Conservation (phyloP, 169 alveolate species). For the Plasmodium knowlesi region DNA sequence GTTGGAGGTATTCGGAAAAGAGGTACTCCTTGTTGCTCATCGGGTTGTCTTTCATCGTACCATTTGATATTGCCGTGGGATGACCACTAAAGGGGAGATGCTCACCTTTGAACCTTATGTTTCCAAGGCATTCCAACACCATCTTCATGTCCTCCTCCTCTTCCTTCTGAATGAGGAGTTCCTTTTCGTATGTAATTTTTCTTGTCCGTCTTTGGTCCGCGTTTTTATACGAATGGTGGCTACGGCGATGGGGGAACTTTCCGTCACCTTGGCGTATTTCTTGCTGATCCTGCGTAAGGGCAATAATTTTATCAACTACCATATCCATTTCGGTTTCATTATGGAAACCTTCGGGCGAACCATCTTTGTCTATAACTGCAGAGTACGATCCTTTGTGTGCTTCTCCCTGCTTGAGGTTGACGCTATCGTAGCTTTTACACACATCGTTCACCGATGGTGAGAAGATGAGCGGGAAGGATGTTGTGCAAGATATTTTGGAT, state of each 20-base stretch:
- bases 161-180: slow-evolving; percentile 40
- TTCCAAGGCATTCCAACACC: slow-evolving; percentile 70
- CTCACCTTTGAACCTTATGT: slow-evolving; percentile 31
- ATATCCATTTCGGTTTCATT: not conserved
- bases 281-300: not conserved
- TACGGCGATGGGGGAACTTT: not conserved
- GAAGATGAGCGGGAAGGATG: not conserved
- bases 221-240: not conserved
- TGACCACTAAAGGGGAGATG: not conserved
- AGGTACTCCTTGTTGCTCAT: not conserved
- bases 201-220: not conserved
- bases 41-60: not conserved
- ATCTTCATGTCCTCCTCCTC: slow-evolving; percentile 71
- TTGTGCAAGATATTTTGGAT: not conserved
- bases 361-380: not conserved
- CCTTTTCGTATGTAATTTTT: slow-evolving; percentile 14
- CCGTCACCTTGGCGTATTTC: not conserved
- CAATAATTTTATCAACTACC: not conserved
- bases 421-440: not conserved
- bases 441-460: not conserved
- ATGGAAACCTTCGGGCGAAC: not conserved
- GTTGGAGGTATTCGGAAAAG: not conserved
- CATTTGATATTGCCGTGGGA: not conserved
- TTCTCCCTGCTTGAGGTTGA: not conserved
- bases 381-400: not conserved